Base-by-base conservation (phyloP, 75 land plant genomes). In the Selaginella moellendorffii region DNA sequence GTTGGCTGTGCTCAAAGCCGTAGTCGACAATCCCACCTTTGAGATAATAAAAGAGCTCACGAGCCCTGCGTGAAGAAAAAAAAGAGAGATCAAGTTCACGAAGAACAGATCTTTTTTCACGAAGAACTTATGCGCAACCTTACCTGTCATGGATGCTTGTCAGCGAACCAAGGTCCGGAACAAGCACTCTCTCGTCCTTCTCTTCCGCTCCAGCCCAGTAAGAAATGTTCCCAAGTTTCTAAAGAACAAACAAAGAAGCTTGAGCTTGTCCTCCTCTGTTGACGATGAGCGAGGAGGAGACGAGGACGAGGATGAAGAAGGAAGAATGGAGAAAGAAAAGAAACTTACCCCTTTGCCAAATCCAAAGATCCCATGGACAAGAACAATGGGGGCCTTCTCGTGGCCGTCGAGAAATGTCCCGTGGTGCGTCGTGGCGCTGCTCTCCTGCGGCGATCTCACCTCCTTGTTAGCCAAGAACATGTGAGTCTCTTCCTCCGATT, bases 131-230 rank as follows among this genome's bases (percentile, higher is more conserved):
- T 36, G 46, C 5, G 14, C 14, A 36, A 5, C 5, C 14, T 5
- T 36, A 36, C 46, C 46, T 36, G 46, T 36, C 46, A 8, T 56
- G 84, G 30, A 93, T 74, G 78, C 98, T 93, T 26, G 87, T 83
- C 24, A 93, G 67, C 0, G 96, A 87, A 2, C 98, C 98, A 64
- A 93, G 80, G 72, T 93, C 98, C 25, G 98, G 98, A 26, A 90
- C 90, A 2, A 88, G 81, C 24, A 93, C 79, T 29, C 76, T 77
- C 23, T 88, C 96, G 63, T 89, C 90, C 67, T 82, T 89, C 76
- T 83, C 77, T 80, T 93, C 98, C 17, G 98, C 98, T 30, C 98
- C 98, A 2, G 81, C 98, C 72, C 92, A 92, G 31, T 92, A 92
- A 0, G 98, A 92, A 42, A 92, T 29, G 20, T 80, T 76, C 27